These are phyloP conservation scores for Melampsora americana DNA, from an alignment of 1,284 basidiomycete species.

Conservation along the genomic window DNA sequence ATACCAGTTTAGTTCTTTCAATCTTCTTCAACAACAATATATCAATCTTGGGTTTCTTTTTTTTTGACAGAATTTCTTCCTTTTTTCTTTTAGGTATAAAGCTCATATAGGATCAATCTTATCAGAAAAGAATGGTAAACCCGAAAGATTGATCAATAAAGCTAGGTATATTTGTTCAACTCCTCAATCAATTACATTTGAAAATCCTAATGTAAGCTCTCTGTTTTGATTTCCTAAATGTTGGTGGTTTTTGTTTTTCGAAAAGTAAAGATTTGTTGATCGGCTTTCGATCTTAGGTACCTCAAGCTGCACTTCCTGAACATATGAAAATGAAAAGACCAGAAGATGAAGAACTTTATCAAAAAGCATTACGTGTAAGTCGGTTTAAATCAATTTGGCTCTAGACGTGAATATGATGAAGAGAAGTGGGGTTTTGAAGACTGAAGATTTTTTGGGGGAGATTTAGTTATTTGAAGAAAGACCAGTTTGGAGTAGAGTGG, in stretches of 20 bases:
- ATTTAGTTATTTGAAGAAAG: constrained; percentile 60
- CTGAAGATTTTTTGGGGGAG: background rate
- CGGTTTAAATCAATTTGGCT: background rate
- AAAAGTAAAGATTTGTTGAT: background rate
- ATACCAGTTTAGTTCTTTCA: constrained; percentile 64
- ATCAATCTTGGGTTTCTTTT: background rate
- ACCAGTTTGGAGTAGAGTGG: constrained; percentile 82
- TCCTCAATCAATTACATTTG: constrained; percentile 22
- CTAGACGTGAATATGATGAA: background rate
- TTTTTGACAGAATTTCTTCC: background rate
- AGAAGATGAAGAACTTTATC: constrained; percentile 5
- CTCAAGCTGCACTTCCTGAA: constrained; percentile 13
- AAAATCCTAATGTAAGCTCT: constrained; percentile 17
- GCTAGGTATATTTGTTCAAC: background rate
- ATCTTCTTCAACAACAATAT: background rate
- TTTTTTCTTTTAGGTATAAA: constrained; percentile 17
- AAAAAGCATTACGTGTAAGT: constrained; percentile 5
- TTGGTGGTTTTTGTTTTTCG: background rate
- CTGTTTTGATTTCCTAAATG: background rate
- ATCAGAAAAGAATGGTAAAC: constrained; percentile 12
- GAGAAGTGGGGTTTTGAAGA: background rate
- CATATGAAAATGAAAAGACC: background rate
- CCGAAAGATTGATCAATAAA: constrained; percentile 24
- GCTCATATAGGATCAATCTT: constrained; percentile 14
- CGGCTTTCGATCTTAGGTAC: constrained; percentile 2